phyloP scores from a whole-genome alignment of 2,329 filamentous ascomycete genomes.

The Fusarium pseudonygamai region DNA sequence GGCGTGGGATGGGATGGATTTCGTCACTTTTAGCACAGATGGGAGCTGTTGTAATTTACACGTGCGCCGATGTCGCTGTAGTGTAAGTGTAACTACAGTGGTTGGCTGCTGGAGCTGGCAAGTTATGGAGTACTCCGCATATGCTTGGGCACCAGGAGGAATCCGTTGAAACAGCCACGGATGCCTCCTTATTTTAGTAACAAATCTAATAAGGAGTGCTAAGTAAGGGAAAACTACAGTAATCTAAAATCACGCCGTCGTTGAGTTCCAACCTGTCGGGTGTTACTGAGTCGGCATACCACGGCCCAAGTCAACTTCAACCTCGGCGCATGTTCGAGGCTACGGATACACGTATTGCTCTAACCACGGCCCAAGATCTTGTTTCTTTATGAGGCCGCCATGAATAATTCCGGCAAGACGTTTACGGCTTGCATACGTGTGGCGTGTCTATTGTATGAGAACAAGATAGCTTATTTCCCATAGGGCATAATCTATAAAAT shows the following conservation, averaged over 20 bases:
- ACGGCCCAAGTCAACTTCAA: slow-evolving; percentile 2
- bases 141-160: background rate
- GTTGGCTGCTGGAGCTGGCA: background rate
- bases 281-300: slow-evolving; percentile 1
- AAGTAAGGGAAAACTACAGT: background rate
- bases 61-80: slow-evolving; percentile 41
- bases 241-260: background rate
- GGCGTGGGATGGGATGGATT: slow-evolving; percentile 34
- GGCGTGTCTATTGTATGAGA: background rate
- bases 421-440: background rate
- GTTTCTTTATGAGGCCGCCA: background rate
- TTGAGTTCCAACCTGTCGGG: background rate
- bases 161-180: background rate
- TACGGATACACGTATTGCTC: background rate
- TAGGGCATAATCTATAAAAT: background rate
- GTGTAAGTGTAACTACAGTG: background rate
- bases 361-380: background rate
- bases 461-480: background rate
- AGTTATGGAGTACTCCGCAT: background rate
- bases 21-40: slow-evolving; percentile 37
- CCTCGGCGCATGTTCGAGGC: background rate
- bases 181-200: background rate
- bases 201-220: background rate
- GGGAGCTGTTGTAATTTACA: slow-evolving; percentile 18
- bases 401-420: background rate